A percentile compares a stretch with the other conserved stretches of the same genome.
These are phyloP conservation scores for Akanthomyces dipterigenus DNA, from an alignment of 2,329 filamentous ascomycete genomes.

Conservation along the genomic window DNA sequence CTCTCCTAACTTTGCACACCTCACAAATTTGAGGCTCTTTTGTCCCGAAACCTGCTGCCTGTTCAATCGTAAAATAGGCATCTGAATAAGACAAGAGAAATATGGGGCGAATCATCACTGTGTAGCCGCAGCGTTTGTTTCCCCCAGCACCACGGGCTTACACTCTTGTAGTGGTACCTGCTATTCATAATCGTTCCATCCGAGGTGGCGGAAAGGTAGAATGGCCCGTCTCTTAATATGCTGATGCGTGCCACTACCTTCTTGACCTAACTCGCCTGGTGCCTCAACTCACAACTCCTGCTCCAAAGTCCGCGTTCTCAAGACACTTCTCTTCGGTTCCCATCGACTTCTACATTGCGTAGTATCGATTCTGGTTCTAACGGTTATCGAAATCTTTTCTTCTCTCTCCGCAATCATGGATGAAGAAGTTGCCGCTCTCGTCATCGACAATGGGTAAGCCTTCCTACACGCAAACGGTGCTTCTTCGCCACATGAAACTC, in stretches of 20 bases:
- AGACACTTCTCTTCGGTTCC: background rate
- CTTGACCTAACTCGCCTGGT: background rate
- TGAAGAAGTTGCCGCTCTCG: constrained; percentile 98
- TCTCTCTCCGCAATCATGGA: background rate
- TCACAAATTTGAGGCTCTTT: background rate
- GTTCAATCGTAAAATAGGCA: background rate
- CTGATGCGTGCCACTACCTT: background rate
- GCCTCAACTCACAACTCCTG: background rate
- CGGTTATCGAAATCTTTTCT: background rate
- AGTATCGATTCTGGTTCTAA: background rate
- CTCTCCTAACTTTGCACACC: background rate
- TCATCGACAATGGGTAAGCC: constrained; percentile 99
- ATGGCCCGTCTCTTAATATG: background rate
- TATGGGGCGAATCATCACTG: background rate
- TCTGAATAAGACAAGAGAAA: background rate
- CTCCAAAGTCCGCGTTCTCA: background rate
- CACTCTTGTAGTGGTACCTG: background rate
- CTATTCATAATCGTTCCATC: background rate
- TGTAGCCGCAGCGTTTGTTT: background rate
- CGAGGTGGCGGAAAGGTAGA: background rate
- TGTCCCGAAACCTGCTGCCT: background rate
- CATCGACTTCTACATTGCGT: background rate
- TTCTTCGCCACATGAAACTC: background rate
- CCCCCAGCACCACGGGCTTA: background rate
- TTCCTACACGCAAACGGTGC: constrained; percentile 14